phyloP scores from a whole-genome alignment of 768 basidiomycete species.

The Chalciporus pseudorubinellus region DNA sequence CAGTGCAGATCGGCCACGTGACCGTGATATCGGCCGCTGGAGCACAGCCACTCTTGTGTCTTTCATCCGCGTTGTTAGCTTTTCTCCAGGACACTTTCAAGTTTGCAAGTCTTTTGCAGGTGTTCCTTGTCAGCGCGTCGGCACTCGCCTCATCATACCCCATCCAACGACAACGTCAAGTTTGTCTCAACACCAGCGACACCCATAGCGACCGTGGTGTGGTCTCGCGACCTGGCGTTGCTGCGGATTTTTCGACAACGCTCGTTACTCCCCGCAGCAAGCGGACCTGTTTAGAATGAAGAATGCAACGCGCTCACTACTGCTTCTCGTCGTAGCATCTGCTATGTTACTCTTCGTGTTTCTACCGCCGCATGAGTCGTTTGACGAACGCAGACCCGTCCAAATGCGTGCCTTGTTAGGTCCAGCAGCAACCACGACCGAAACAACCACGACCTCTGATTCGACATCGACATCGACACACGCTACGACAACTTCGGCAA shows the following conservation, averaged over 20 bases:
- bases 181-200: conserved; percentile 3
- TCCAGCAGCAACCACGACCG: neutral
- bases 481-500: neutral
- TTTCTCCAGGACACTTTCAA: conserved; percentile 10
- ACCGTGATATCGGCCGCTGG: conserved; percentile 3
- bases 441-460: neutral
- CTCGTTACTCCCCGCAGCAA: conserved; percentile 15
- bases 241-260: conserved; percentile 28
- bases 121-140: neutral
- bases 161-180: neutral
- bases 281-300: conserved; percentile 23
- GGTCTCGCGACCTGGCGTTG: conserved; percentile 15
- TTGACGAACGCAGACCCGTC: conserved; percentile 10
- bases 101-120: conserved; percentile 2
- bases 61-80: conserved; percentile 13
- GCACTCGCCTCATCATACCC: neutral
- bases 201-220: conserved; percentile 8
- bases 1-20: conserved; percentile 17
- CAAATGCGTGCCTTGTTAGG: conserved; percentile 15
- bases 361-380: conserved; percentile 20
- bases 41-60: conserved; percentile 23
- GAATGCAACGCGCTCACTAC: conserved; percentile 20
- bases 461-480: conserved; percentile 1
- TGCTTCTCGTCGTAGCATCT: conserved; percentile 28
- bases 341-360: conserved; percentile 26